phyloP scores from a whole-genome alignment of 2,329 filamentous ascomycete genomes.

The Rugonectria rugulosa region DNA sequence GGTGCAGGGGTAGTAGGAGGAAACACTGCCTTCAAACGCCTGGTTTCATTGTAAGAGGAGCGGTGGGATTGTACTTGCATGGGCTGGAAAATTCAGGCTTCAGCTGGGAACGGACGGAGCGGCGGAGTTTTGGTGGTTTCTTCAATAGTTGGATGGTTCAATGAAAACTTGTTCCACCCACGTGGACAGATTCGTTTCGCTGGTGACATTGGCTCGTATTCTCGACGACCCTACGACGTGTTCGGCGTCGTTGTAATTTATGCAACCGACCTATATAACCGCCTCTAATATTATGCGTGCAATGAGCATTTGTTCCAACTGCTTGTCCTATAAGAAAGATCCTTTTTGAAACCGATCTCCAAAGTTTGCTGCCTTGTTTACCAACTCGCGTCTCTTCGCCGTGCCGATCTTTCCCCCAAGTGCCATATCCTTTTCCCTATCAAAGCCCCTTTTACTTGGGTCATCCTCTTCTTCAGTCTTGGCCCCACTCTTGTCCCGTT shows the following conservation, averaged over 20 bases:
- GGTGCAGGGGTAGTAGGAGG: constrained; percentile 24
- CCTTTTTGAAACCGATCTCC: constrained; percentile 82
- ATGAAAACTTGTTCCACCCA: constrained; percentile 33
- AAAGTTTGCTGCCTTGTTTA: constrained; percentile 83
- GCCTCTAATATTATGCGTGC: constrained; percentile 6
- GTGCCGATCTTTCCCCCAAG: constrained; percentile 75
- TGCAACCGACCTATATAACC: neutral
- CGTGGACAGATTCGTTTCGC: neutral
- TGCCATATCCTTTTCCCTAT: constrained; percentile 93
- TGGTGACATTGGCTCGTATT: constrained; percentile 10
- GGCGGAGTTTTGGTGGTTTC: constrained; percentile 44
- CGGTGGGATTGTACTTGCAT: constrained; percentile 35
- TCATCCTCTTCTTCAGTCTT: constrained; percentile 74
- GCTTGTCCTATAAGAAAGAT: constrained; percentile 57
- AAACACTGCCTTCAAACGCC: constrained; percentile 21
- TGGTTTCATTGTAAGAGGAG: constrained; percentile 33
- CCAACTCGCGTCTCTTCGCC: constrained; percentile 77
- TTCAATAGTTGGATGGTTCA: constrained; percentile 37
- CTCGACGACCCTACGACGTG: neutral
- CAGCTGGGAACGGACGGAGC: constrained; percentile 41
- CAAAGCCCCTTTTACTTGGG: constrained; percentile 87
- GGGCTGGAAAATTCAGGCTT: constrained; percentile 38
- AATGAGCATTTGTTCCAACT: neutral
- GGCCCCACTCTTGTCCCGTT: constrained; percentile 40
- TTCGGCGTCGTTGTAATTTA: neutral